Evolutionary conservation across 2,329 filamentous ascomycete genomes (phyloP).

Genomic region (Hirsutella thompsonii): DNA sequence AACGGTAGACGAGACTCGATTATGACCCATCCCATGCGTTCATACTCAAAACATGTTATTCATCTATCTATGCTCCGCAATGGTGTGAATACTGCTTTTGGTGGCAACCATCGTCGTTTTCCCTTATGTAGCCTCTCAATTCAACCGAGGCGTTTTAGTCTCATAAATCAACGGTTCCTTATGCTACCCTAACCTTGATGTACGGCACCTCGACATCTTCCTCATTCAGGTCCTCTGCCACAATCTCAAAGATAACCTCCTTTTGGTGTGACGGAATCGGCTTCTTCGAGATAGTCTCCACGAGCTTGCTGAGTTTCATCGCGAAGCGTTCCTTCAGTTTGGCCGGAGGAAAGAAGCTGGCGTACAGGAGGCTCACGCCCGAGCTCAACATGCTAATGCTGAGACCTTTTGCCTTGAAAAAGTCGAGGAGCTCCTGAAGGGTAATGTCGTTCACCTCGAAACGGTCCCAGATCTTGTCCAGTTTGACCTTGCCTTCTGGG

Average conservation of each 20-base stretch:
- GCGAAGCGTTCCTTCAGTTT: conserved; percentile 71
- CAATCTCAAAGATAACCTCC: conserved; percentile 94
- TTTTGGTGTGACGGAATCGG: conserved; percentile 81
- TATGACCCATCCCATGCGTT: no score
- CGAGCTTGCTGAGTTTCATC: conserved; percentile 78
- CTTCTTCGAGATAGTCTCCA: conserved; percentile 86
- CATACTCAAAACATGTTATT: neutral
- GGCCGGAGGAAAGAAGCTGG: conserved; percentile 71
- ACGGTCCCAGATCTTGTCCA: conserved; percentile 97
- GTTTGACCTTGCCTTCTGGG: conserved; percentile 61
- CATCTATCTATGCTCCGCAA: neutral
- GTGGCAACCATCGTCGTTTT: neutral
- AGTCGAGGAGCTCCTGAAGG: conserved; percentile 66
- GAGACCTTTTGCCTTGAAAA: conserved; percentile 72
- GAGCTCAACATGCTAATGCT: conserved; percentile 88
- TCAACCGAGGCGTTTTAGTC: no score
- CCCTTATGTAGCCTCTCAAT: neutral
- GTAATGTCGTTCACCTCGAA: conserved; percentile 86
- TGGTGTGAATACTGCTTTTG: neutral
- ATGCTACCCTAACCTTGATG: conserved; percentile 68
- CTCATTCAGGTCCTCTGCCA: conserved; percentile 74
- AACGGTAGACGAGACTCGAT: no score
- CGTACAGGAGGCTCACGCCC: conserved; percentile 90
- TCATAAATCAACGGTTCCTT: no score
- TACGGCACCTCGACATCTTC: conserved; percentile 97